Base-by-base conservation (phyloP, 352 stramenopile genomes). In the Blastocystis sp. region DNA sequence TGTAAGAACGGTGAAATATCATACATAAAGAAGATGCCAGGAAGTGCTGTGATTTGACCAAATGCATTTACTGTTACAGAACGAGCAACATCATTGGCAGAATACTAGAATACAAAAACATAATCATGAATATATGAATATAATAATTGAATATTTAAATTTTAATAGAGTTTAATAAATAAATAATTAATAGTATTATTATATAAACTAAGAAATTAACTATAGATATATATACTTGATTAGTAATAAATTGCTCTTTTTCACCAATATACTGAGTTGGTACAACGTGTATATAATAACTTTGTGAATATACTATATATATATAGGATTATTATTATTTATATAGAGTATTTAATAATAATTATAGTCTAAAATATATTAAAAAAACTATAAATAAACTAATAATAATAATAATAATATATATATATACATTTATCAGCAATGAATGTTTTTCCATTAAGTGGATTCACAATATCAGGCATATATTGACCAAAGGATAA, bases 11-110 rank as follows among this genome's bases (percentile, higher is more conserved):
- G 80, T 49, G 82, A 83, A 24, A 91, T 77, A 67, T 91, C 80
- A 65, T 91, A 91, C 27, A 91, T 74, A 55, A 87, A 87, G 69
- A 88, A 89, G 7, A 89, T 71, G 6, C 81, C 81, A 19, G 79
- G 79, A 19, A 88, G 67, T 31, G 59, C 37, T 2, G 64, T 65
- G 1, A 66, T 68, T 36, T 67, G 62, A 2, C 62, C 40, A 21
- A 67, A 44, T 4, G 49, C 56, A 11, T 41, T 21, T 11, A 68
- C 41, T 27, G 55, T 39, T n/a, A 67, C 55, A 3, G 46, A 27
- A 4, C 65, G 52, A 10, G 30, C 32, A 5, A 57, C 34, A 18
- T 34, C 55, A 24, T 66, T 34, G 18, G 64, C 66, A 13, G 24
- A 36, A 31, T 39, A 59, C 13, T 68, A 41, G n/a, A n/a, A n/a